Base-by-base conservation (phyloP, 2,329 filamentous ascomycete genomes). In the Aspergillus sp. region DNA sequence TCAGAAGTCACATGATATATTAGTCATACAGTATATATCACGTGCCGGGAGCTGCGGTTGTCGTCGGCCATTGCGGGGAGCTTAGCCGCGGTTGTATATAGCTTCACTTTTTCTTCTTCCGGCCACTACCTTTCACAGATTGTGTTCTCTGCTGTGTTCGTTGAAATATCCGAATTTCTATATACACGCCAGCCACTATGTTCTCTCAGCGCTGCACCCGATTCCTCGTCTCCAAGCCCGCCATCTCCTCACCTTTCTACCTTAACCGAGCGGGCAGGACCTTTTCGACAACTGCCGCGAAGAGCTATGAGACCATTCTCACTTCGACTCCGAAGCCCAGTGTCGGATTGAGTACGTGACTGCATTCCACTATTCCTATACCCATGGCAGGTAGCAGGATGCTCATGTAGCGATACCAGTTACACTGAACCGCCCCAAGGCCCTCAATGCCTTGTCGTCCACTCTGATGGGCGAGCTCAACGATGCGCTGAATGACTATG, bases 401-500 rank as follows among this genome's bases (percentile, higher is more conserved):
- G 42, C 42, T 44, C 8, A 44, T 19, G 4, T 4, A 10, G 27
- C 5, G n/a, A 29, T 34, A 32, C 10, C 26, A 96, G 91, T 97
- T 62, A 93, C 89, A 9, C 76, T 98, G 55, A 88, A 94, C 77
- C 86, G 93, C 40, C 93, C 93, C 52, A 95, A 94, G 76, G 89
- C 91, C 40, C 82, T 95, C 62, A 98, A 98, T 68, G 93, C 93
- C 41, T 81, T 98, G 54, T 91, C 80, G 71, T 93, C 87, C 5
- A 88, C 91, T 7, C 82, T 98, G 43, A 95, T 98, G 66, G 76
- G 73, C 57, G 93, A 98, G 73, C 80, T 98, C 56, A 94, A 94
- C 70, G 72, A 83, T 56, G 87, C 87, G 32, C 79, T 95, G 46
- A 71, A 71, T 52, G 75, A 79, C 48, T 82, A 90, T 70, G 85